Evolutionary conservation across 2,329 filamentous ascomycete species (phyloP).

Genomic region (Neofusicoccum sp.): DNA sequence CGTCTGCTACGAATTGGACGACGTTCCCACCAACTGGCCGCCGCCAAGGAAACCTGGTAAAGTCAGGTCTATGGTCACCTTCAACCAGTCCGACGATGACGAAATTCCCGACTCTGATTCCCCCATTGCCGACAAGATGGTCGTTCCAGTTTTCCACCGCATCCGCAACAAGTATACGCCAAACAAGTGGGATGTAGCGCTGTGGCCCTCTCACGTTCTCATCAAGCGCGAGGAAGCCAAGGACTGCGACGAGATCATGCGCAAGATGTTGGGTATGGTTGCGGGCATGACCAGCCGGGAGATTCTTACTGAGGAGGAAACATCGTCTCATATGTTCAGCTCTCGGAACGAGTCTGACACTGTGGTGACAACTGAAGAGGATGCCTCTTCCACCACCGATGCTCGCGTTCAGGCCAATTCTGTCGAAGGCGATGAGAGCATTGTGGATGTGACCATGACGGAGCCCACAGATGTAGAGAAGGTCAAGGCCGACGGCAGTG

Average conservation of each 20-base stretch:
- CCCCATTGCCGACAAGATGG: constrained; percentile 61
- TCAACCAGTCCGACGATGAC: constrained; percentile 44
- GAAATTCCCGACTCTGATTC: constrained; percentile 57
- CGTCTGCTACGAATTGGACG: constrained; percentile 75
- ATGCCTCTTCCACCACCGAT: constrained; percentile 65
- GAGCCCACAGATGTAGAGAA: constrained; percentile 49
- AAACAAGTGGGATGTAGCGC: constrained; percentile 36
- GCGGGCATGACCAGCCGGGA: constrained; percentile 72
- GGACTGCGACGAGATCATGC: constrained; percentile 68
- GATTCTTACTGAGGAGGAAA: constrained; percentile 55
- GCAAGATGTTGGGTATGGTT: constrained; percentile 75
- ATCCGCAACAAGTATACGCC: constrained; percentile 35
- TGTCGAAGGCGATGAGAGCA: constrained; percentile 82
- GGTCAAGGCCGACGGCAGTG: constrained; percentile 25
- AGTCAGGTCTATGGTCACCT: constrained; percentile 51
- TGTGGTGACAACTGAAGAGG: constrained; percentile 62
- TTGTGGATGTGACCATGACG: constrained; percentile 87
- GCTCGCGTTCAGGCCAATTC: constrained; percentile 73
- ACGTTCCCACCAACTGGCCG: constrained; percentile 74
- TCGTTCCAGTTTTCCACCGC: constrained; percentile 71
- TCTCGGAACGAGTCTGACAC: constrained; percentile 63
- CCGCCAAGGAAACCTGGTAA: constrained; percentile 51
- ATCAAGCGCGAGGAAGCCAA: constrained; percentile 70
- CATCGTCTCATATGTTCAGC: constrained; percentile 51
- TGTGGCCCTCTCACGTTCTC: constrained; percentile 67